A percentile compares a stretch with the other conserved stretches of the same genome.
Evolutionary conservation across 306 rosid genomes (phyloP).

Genomic region (Mimosa bimucronata): DNA sequence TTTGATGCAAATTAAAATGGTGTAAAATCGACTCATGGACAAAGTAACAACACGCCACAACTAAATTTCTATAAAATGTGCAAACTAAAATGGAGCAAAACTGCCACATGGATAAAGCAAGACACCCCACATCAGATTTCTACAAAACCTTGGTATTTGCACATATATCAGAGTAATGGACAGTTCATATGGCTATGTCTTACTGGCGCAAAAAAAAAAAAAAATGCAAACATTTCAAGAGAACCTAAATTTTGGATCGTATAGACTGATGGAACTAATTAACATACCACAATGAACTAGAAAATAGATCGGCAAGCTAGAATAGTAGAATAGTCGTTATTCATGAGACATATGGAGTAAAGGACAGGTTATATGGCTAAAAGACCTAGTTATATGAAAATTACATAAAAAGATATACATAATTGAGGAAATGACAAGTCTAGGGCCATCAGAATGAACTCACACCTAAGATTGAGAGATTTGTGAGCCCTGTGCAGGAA

Average conservation of each 20-base stretch:
- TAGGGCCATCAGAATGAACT: conserved; percentile 28
- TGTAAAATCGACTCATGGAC: background rate
- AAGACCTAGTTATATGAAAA: background rate
- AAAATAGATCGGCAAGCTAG: background rate
- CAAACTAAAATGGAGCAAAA: no score
- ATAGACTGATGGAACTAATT: background rate
- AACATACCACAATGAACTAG: background rate
- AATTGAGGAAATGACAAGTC: background rate
- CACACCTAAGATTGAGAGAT: conserved; percentile 74
- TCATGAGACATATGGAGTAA: background rate
- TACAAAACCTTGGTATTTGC: background rate
- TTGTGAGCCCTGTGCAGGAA: conserved; percentile 60
- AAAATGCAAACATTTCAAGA: background rate
- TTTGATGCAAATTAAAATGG: background rate
- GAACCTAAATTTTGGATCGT: background rate
- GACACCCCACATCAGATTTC: background rate
- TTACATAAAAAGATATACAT: background rate
- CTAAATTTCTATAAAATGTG: no score
- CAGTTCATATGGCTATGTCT: background rate
- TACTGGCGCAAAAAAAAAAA: background rate
- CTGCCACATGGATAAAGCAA: no score
- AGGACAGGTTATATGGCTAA: background rate
- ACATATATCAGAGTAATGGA: background rate
- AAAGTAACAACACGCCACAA: background rate
- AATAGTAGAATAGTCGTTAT: background rate